Percentiles rank a stretch among this genome's conserved stretches.
phyloP scores from a whole-genome alignment of 768 basidiomycete species.

The Leccinellum luteum region DNA sequence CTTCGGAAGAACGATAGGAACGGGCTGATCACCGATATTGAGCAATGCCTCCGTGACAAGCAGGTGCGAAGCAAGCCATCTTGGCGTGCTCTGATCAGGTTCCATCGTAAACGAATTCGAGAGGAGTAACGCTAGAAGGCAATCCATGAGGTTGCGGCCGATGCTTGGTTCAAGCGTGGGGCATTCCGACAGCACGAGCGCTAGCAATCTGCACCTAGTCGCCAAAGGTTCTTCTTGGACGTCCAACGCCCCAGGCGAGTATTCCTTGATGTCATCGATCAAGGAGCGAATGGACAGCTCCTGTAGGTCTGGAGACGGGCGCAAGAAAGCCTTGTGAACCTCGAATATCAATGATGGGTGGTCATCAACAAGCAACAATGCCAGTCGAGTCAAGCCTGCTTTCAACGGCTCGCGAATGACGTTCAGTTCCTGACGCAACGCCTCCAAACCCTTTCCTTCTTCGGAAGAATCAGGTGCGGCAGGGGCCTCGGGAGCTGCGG shows the following conservation, averaged over 20 bases:
- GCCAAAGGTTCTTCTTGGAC: conserved; percentile 74
- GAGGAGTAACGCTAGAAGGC: conserved; percentile 62
- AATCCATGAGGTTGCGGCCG: conserved; percentile 63
- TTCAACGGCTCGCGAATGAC: conserved; percentile 64
- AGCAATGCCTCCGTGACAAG: conserved; percentile 85
- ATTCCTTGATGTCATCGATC: conserved; percentile 72
- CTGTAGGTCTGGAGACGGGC: conserved; percentile 55
- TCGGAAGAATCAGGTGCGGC: conserved; percentile 11
- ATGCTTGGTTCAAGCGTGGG: conserved; percentile 56
- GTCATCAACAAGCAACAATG: conserved; percentile 79
- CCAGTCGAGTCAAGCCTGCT: conserved; percentile 60
- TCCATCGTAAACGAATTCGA: conserved; percentile 52
- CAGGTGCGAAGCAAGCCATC: conserved; percentile 85
- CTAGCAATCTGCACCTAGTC: conserved; percentile 82
- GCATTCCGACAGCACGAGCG: conserved; percentile 76
- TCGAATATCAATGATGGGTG: conserved; percentile 89
- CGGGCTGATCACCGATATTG: conserved; percentile 70
- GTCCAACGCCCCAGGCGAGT: conserved; percentile 63
- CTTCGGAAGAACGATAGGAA: conserved; percentile 60
- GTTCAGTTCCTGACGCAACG: conserved; percentile 66
- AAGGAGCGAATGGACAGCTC: conserved; percentile 67
- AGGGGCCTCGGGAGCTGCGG: conserved; percentile 19
- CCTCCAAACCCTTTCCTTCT: conserved; percentile 49
- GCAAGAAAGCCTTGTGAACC: conserved; percentile 77
- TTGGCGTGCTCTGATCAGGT: conserved; percentile 59